These are phyloP conservation scores for Backusella sp. DNA, from an alignment of 192 early-diverging fungal species.

Conservation along the genomic window DNA sequence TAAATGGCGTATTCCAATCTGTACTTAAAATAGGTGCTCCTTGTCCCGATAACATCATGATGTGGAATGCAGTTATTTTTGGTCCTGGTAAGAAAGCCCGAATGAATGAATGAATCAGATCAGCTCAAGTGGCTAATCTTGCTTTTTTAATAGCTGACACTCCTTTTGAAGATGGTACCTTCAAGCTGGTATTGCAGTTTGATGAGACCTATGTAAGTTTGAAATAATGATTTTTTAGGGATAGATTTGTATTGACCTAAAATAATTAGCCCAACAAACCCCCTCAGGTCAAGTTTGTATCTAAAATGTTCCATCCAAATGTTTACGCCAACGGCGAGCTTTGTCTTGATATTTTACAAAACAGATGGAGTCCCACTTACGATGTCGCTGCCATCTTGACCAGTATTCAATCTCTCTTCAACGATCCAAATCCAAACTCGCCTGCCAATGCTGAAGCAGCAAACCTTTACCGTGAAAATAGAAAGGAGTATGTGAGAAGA, in stretches of 20 bases:
- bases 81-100: constrained; percentile 65
- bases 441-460: constrained; percentile 98
- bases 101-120: background rate
- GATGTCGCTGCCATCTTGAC: constrained; percentile 94
- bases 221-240: background rate
- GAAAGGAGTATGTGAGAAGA: constrained; percentile 90
- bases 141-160: constrained; percentile 67
- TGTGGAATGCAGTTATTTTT: constrained; percentile 99
- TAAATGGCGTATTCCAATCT: too few relatives aligned
- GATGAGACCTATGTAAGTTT: constrained; percentile 86
- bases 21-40: constrained; percentile 77
- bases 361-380: constrained; percentile 97
- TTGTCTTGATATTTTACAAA: constrained; percentile 97
- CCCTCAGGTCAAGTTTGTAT: constrained; percentile 91
- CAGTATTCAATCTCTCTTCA: constrained; percentile 91
- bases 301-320: constrained; percentile 98
- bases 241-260: too few relatives aligned
- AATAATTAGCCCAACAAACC: constrained; percentile 82
- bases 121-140: background rate
- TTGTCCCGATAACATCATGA: constrained; percentile 94
- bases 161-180: constrained; percentile 97
- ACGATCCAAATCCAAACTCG: constrained; percentile 96
- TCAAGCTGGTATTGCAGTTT: constrained; percentile 91
- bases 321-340: constrained; percentile 97
- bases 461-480: constrained; percentile 86